phyloP scores from a whole-genome alignment of 176 grass and related monocot genomes.

The Hordeum marinum region DNA sequence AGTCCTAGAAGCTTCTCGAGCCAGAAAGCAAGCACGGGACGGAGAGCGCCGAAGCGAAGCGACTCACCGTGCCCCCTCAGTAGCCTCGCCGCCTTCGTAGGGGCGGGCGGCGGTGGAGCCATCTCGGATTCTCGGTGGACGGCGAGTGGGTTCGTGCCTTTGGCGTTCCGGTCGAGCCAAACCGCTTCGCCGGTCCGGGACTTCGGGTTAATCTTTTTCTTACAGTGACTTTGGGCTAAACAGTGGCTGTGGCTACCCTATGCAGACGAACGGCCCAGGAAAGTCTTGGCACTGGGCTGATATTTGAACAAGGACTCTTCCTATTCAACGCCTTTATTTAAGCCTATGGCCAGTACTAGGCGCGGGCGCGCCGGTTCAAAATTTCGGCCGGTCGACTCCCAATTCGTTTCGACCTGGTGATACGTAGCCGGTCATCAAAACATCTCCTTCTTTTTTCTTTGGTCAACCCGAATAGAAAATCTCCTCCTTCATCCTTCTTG shows the following conservation, averaged over 20 bases:
- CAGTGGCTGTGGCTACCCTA: background rate
- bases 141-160: background rate
- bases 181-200: background rate
- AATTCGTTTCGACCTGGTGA: no score
- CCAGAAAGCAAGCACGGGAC: background rate
- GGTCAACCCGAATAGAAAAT: no score
- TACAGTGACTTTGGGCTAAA: background rate
- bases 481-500: no score
- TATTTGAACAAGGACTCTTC: no score
- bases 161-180: background rate
- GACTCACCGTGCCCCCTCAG: constrained; percentile 41
- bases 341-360: no score
- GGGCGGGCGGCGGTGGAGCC: constrained; percentile 7
- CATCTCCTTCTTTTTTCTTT: no score
- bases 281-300: no score
- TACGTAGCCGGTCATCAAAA: no score
- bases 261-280: no score
- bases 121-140: constrained; percentile 28
- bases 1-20: background rate
- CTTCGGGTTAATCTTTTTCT: background rate
- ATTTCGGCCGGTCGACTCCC: no score
- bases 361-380: no score
- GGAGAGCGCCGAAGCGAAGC: background rate
- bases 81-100: constrained; percentile 23
- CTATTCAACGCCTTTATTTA: no score